Evolutionary conservation across 2,329 filamentous ascomycete species (phyloP), one percentile per base, ranked within the genome.

Genomic region (Aspergillus udagawae): DNA sequence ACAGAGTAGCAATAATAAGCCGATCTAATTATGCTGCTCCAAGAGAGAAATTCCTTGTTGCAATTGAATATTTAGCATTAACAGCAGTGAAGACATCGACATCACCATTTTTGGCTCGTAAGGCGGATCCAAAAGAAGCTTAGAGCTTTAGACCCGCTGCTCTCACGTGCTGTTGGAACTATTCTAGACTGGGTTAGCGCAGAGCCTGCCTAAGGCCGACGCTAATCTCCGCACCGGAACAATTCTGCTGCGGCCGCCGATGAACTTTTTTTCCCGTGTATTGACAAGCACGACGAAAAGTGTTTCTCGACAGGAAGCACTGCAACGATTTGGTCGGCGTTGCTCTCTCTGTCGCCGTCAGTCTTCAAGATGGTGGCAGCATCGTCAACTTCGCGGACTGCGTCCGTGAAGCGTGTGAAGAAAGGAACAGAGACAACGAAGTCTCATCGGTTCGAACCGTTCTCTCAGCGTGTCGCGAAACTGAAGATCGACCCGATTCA

Each of bases 401-500:
- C 89, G 81, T 82, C 83, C 74, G 83, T 82, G 65, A 90, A 88
- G 77, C 82, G 79, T 52, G 69, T 82, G 62, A 91, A 89, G 71
- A 82, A 83, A 60, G 82, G 83, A 63, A 95, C 91, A 27, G 80
- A 82, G 52, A 90, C 92, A 65, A 86, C 88, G 60, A 92, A 91
- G 70, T 89, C 91, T 53, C 91, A 97, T 77, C 84, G 90, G 72
- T 97, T 91, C 85, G 89, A 97, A 77, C 88, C 90, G 61, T 97
- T 97, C 77, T 90, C 88, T 58, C 85, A 88, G 70, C 94, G 95
- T 74, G 90, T 97, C 73, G 86, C 90, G 62, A 94, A 92, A 74
- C 84, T 97, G 70, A 94, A 91, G 76, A 88, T 99, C 77, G 93
- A 99, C 69, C 94, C 94, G 49, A 84, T 99, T 65, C 91, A 94